Evolutionary conservation across 495 filamentous ascomycete species (phyloP), one percentile per base, ranked within the genome.

Genomic region (Delitschia confertaspora): DNA sequence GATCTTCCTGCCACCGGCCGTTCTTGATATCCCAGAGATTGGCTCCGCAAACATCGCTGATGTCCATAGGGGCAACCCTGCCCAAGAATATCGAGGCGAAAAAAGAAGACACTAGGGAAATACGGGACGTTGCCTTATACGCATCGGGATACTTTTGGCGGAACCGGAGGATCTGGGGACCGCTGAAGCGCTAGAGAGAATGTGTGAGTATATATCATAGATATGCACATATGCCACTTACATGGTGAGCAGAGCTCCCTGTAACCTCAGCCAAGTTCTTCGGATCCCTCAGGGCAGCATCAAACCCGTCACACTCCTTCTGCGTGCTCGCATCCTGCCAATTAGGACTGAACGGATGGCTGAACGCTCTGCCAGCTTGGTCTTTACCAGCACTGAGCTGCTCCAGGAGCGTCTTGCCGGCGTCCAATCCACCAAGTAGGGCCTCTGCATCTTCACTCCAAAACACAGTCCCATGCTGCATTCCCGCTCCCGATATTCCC

Each of bases 311-410:
- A 62, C 89, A 95, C 61, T 98, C 83, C 36, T 69, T 67, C 67
- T 95, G 87, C 0, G 91, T 96, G 62, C 86, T 93, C 33, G 85
- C 77, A 62, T 98, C 91, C 63, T 96, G 91, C 91, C 91, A 98
- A 64, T 96, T 98, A 6, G 91, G 91, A 43, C 82, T 87, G 65
- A 75, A 88, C 6, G 82, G 80, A 61, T 93, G 83, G 5, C 86
- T 83, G 59, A 98, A 93, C 0, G 82, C 86, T 1, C 63, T 65
- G 9, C 65, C 62, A 7, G 38, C 52, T 31, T 81, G 75, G 27
- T 85, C 73, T 3, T 72, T 46, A 17, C 41, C 47, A n/a, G 46
- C 27, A 20, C 47, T 53, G 16, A 67, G 44, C 45, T 65, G 58
- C 36, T 63, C 62, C 24, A 61, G 31, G 25, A 67, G 48, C 8